Conservation (phyloP, 2,329 filamentous ascomycete species). For the Claviceps sp. region DNA sequence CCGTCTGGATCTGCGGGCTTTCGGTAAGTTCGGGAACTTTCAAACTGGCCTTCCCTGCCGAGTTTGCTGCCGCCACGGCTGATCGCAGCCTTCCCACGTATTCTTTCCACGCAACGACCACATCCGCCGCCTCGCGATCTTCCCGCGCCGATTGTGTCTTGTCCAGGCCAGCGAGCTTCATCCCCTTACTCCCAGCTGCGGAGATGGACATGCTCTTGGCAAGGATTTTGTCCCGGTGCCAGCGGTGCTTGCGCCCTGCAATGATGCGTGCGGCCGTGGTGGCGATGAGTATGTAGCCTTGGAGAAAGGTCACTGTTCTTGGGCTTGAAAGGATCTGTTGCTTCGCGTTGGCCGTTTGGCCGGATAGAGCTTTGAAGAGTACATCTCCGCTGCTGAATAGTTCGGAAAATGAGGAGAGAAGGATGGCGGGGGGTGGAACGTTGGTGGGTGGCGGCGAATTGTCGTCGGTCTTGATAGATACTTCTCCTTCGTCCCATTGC, state of each 20-base stretch:
- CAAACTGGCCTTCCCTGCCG: constrained; percentile 37
- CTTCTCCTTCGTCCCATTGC: constrained; percentile 36
- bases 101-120: constrained; percentile 60
- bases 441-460: constrained; percentile 58
- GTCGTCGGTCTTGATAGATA: constrained; percentile 14
- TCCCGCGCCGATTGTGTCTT: constrained; percentile 72
- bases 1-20: constrained; percentile 51
- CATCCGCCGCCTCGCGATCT: constrained; percentile 71
- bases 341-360: constrained; percentile 42
- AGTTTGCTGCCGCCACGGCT: constrained; percentile 54
- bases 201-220: constrained; percentile 84
- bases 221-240: constrained; percentile 79
- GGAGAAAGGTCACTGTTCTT: constrained; percentile 48
- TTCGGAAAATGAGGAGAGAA: constrained; percentile 63
- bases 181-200: constrained; percentile 60
- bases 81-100: constrained; percentile 63
- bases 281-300: constrained; percentile 48
- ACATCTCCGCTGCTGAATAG: constrained; percentile 54
- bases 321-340: constrained; percentile 51
- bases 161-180: constrained; percentile 84
- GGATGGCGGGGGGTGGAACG: constrained; percentile 73
- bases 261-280: constrained; percentile 67
- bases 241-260: constrained; percentile 71
- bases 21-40: constrained; percentile 59
- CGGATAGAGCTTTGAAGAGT: constrained; percentile 52